Evolutionary conservation across 2,329 filamentous ascomycete species (phyloP).

Genomic region (Hysterium pulicare): DNA sequence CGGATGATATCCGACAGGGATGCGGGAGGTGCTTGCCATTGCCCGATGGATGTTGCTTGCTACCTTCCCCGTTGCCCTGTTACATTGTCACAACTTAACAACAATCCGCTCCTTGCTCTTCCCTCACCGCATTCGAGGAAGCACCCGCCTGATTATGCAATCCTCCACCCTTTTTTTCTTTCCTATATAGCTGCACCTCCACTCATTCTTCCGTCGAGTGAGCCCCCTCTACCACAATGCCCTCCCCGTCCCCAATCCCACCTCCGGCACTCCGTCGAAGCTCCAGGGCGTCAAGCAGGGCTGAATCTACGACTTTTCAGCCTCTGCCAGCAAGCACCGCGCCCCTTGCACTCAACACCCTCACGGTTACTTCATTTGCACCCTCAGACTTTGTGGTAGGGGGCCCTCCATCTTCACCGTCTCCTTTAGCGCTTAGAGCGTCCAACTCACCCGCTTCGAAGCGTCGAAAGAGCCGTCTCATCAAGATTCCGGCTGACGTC

Average conservation of each 20-base stretch:
- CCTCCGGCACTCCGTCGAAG: conserved; percentile 34
- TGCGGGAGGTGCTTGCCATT: too few relatives aligned
- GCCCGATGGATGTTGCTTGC: too few relatives aligned
- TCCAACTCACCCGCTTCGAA: conserved; percentile 37
- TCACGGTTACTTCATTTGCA: conserved; percentile 12
- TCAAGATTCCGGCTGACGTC: conserved; percentile 49
- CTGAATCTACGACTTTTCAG: conserved; percentile 11
- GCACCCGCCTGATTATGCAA: neutral
- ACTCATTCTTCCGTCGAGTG: neutral
- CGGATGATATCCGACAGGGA: too few relatives aligned
- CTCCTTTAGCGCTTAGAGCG: conserved; percentile 36
- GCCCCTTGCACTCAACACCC: conserved; percentile 8
- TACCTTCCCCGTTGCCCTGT: too few relatives aligned
- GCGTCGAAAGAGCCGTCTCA: conserved; percentile 31
- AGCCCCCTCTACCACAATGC: conserved; percentile 20
- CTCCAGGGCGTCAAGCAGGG: conserved; percentile 33
- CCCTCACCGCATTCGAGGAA: too few relatives aligned
- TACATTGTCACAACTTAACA: too few relatives aligned
- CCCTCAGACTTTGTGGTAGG: conserved; percentile 32
- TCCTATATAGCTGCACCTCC: neutral
- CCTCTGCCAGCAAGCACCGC: conserved; percentile 14
- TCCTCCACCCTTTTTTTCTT: neutral
- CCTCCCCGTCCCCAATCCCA: conserved; percentile 33
- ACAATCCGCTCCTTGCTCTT: too few relatives aligned
- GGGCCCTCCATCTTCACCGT: conserved; percentile 36